These are phyloP conservation scores for Pyricularia sp. DNA, from an alignment of 2,329 filamentous ascomycete species.

Conservation along the genomic window DNA sequence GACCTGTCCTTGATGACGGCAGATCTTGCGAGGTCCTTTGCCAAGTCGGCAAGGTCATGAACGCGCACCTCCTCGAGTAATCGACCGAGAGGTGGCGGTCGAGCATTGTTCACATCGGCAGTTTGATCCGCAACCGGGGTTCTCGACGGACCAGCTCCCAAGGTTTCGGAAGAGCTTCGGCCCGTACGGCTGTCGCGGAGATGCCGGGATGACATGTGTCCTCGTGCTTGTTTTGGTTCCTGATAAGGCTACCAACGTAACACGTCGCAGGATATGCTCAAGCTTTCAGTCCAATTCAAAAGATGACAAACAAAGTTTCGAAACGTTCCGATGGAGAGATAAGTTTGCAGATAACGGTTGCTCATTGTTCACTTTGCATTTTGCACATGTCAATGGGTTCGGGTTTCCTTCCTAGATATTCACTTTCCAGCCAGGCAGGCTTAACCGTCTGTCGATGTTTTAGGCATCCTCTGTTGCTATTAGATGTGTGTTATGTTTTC, in stretches of 20 bases:
- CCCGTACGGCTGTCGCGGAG: background rate
- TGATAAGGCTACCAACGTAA: background rate
- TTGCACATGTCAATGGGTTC: background rate
- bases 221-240: background rate
- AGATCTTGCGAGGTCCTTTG: conserved; percentile 8
- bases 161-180: background rate
- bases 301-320: background rate
- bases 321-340: background rate
- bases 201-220: background rate
- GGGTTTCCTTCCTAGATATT: background rate
- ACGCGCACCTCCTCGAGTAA: conserved; percentile 11
- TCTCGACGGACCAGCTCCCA: background rate
- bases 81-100: conserved; percentile 13
- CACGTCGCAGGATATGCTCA: background rate
- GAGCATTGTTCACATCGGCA: background rate
- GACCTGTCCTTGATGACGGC: conserved; percentile 15
- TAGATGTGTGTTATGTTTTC: background rate
- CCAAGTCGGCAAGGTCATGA: conserved; percentile 10
- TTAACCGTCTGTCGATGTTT: no score
- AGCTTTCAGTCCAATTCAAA: background rate
- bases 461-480: background rate
- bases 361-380: background rate
- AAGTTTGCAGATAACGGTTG: background rate
- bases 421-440: background rate
- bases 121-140: background rate